phyloP scores from a whole-genome alignment of 805 yeast species.

The Ogataea corticis region DNA sequence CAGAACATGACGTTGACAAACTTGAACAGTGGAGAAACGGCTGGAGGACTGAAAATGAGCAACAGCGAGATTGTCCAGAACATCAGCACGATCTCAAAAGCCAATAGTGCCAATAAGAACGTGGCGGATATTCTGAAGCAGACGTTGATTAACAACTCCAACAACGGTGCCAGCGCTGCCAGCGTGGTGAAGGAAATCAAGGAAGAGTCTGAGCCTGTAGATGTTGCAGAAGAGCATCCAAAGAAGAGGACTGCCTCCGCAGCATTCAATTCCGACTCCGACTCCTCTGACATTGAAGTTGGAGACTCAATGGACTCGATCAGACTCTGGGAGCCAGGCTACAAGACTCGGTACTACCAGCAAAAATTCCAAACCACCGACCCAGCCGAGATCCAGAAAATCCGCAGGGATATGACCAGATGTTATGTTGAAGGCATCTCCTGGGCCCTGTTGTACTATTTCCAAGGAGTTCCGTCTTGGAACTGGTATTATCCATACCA shows the following conservation, averaged over 20 bases:
- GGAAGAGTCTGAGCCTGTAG: conserved; percentile 29
- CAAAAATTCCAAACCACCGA: conserved; percentile 64
- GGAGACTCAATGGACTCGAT: conserved; percentile 52
- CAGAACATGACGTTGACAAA: conserved; percentile 76
- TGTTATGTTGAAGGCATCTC: conserved; percentile 91
- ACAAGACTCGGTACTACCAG: conserved; percentile 75
- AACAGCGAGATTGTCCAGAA: conserved; percentile 72
- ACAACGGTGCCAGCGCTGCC: conserved; percentile 28
- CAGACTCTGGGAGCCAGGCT: conserved; percentile 85
- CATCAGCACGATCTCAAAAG: conserved; percentile 61
- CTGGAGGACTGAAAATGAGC: conserved; percentile 60
- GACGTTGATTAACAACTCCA: conserved; percentile 28
- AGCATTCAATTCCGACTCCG: conserved; percentile 31
- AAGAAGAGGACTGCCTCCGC: conserved; percentile 25
- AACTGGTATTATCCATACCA: conserved; percentile 96
- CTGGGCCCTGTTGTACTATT: conserved; percentile 94
- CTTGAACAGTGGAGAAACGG: conserved; percentile 64
- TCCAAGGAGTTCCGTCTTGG: conserved; percentile 99
- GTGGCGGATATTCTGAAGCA: conserved; percentile 64
- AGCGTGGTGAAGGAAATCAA: conserved; percentile 29
- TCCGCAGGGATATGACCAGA: conserved; percentile 60
- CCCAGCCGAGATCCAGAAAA: conserved; percentile 52
- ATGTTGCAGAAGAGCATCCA: conserved; percentile 25
- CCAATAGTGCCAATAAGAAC: conserved; percentile 67
- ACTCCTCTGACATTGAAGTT: conserved; percentile 37